These are phyloP conservation scores for Oenanthe javanica DNA, from an alignment of 140 eudicot species.

Conservation along the genomic window DNA sequence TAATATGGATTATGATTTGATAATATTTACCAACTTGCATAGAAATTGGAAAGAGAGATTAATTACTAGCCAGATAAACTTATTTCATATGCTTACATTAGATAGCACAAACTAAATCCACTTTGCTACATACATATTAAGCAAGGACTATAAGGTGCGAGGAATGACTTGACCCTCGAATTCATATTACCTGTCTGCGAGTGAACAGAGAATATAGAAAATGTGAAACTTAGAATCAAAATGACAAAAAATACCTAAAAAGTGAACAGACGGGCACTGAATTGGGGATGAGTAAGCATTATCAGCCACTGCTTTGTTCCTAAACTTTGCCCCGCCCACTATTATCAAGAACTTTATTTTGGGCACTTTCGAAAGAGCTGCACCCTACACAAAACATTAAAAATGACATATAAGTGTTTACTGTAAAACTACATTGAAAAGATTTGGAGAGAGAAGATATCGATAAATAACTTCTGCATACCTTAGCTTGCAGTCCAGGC, in stretches of 20 bases:
- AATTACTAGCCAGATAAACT: no score
- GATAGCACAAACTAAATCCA: no score
- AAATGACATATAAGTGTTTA: background rate
- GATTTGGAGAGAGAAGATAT: background rate
- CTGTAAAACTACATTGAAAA: background rate
- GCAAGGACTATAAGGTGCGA: background rate
- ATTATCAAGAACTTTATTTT: constrained; percentile 57
- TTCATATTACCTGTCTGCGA: background rate
- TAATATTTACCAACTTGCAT: no score
- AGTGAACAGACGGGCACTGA: constrained; percentile 80
- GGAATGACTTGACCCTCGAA: background rate
- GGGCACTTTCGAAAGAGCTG: constrained; percentile 67
- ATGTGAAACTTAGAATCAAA: background rate
- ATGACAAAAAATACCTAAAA: constrained; percentile 53
- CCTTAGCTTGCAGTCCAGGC: constrained; percentile 86
- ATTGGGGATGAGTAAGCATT: constrained; percentile 64
- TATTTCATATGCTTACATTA: no score
- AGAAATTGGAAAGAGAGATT: no score
- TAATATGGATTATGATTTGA: background rate
- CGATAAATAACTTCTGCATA: constrained; percentile 5
- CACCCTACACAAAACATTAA: constrained; percentile 32
- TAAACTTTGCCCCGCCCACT: constrained; percentile 73
- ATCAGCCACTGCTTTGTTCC: constrained; percentile 42
- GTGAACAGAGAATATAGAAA: background rate
- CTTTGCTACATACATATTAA: background rate